Evolutionary conservation across 2,329 filamentous ascomycete species (phyloP).

Genomic region (Neoarthrinium moseri): DNA sequence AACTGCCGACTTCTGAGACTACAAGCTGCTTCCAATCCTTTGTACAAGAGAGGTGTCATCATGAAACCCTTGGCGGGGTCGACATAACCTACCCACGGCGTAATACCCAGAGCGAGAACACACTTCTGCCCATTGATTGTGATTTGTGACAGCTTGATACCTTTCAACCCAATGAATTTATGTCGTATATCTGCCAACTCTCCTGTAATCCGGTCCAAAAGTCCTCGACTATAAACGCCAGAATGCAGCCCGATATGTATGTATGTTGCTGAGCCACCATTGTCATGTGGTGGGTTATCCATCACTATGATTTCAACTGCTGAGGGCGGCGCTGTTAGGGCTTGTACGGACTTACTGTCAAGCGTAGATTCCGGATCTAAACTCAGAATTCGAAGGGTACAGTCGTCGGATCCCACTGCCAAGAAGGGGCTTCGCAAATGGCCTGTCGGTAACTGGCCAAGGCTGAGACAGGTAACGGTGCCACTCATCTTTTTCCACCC

Average conservation of each 20-base stretch:
- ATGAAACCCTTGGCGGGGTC: constrained; percentile 85
- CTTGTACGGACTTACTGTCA: constrained; percentile 92
- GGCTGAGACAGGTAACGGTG: constrained; percentile 92
- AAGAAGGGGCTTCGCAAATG: constrained; percentile 86
- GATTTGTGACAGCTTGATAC: constrained; percentile 85
- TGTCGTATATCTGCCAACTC: constrained; percentile 93
- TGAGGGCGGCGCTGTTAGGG: constrained; percentile 84
- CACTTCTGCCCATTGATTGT: constrained; percentile 80
- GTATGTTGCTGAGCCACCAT: constrained; percentile 84
- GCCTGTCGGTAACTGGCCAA: constrained; percentile 89
- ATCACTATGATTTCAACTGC: constrained; percentile 90
- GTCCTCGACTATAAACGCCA: constrained; percentile 91
- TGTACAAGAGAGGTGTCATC: constrained; percentile 86
- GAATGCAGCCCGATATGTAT: constrained; percentile 94
- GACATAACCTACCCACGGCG: constrained; percentile 92
- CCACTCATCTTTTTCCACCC: constrained; percentile 94
- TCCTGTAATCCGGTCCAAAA: constrained; percentile 93
- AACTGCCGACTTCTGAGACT: constrained; percentile 96
- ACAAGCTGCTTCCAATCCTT: constrained; percentile 87
- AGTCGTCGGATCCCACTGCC: constrained; percentile 94
- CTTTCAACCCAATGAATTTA: constrained; percentile 88
- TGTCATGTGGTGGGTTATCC: constrained; percentile 85
- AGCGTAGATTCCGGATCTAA: constrained; percentile 86
- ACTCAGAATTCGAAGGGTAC: constrained; percentile 89
- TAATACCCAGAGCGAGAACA: constrained; percentile 84